phyloP scores from a whole-genome alignment of 1,284 basidiomycete genomes.

The Xerocomus cyaneibrunnescens region DNA sequence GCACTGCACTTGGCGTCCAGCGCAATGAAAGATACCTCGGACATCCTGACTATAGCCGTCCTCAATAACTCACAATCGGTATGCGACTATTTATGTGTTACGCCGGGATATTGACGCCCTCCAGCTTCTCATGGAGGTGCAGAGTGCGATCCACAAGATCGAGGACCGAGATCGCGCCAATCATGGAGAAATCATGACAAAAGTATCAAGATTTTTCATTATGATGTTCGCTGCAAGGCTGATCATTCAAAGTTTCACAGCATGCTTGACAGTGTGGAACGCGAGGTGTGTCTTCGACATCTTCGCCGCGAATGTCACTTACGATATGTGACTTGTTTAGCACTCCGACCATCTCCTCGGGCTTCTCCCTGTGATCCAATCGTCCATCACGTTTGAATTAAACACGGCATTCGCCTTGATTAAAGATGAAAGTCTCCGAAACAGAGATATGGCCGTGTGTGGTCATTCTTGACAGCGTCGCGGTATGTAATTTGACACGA shows the following conservation, averaged over 20 bases:
- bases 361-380: conserved; percentile 27
- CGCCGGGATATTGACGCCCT: conserved; percentile 9
- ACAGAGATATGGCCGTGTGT: conserved; percentile 24
- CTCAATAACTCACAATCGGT: conserved; percentile 23
- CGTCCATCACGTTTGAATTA: conserved; percentile 29
- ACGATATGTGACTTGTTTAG: conserved; percentile 15
- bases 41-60: conserved; percentile 17
- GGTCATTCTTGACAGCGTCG: conserved; percentile 2
- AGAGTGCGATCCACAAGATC: conserved; percentile 21
- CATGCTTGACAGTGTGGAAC: conserved; percentile 26
- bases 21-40: conserved; percentile 22
- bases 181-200: conserved; percentile 23
- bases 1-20: conserved; percentile 25
- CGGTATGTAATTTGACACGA: conserved; percentile 11
- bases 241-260: conserved; percentile 24
- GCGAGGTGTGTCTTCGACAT: conserved; percentile 21
- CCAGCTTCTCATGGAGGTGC: conserved; percentile 27
- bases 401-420: conserved; percentile 27
- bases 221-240: conserved; percentile 8
- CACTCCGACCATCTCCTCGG: conserved; percentile 31
- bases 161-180: conserved; percentile 20
- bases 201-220: conserved; percentile 22
- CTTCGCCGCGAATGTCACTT: not conserved
- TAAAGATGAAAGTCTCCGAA: conserved; percentile 33
- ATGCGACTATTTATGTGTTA: conserved; percentile 1